These are phyloP conservation scores for Trichosporon faecale DNA, from an alignment of 1,284 basidiomycete genomes.

Conservation along the genomic window DNA sequence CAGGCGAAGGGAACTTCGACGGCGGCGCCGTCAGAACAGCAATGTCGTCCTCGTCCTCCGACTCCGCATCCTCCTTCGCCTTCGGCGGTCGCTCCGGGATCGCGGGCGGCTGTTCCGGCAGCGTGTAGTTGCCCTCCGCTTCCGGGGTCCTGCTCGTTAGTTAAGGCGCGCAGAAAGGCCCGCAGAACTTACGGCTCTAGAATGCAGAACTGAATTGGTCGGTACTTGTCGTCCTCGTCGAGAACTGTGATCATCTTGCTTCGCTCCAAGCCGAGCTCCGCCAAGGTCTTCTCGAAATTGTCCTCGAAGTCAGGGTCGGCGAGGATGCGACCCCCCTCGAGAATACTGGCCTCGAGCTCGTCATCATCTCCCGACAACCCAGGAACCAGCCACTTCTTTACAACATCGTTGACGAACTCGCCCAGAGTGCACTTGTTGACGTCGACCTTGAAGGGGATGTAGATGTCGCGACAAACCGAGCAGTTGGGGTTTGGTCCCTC, in stretches of 20 bases:
- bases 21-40: background rate
- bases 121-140: constrained; percentile 9
- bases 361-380: constrained; percentile 69
- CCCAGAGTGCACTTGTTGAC: constrained; percentile 64
- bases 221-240: constrained; percentile 65
- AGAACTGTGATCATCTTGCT: constrained; percentile 77
- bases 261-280: constrained; percentile 42
- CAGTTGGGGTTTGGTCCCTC: constrained; percentile 72
- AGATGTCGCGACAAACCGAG: constrained; percentile 81
- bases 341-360: constrained; percentile 60
- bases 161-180: background rate
- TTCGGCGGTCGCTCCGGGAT: constrained; percentile 17
- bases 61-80: constrained; percentile 7
- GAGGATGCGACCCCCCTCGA: constrained; percentile 66
- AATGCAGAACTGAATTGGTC: constrained; percentile 70
- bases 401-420: constrained; percentile 66
- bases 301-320: constrained; percentile 51
- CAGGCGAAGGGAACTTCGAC: constrained; percentile 1
- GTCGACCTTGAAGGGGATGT: constrained; percentile 70
- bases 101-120: constrained; percentile 20
- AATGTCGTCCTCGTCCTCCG: constrained; percentile 12
- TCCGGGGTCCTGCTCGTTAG: constrained; percentile 5
- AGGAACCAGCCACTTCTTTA: constrained; percentile 39
- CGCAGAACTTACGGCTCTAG: constrained; percentile 62
- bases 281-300: constrained; percentile 45